phyloP scores from a whole-genome alignment of 2,329 filamentous ascomycete species.

The Fusarium ramigenum region DNA sequence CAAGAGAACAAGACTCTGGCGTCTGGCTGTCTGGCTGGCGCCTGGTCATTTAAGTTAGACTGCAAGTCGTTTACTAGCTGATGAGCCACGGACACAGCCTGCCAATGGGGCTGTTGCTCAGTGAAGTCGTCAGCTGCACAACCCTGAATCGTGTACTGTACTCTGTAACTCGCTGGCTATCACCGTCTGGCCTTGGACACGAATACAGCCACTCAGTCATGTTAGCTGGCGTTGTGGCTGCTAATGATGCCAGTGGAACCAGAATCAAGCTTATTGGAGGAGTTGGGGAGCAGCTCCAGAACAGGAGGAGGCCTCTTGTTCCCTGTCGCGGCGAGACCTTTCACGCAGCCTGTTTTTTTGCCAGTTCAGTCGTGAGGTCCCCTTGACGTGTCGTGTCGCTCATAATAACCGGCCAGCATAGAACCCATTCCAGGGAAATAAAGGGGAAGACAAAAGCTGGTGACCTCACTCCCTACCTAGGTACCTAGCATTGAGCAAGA shows the following conservation, averaged over 20 bases:
- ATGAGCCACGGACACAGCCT: background rate
- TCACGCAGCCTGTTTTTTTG: background rate
- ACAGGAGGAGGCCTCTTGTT: conserved; percentile 29
- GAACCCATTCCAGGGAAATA: conserved; percentile 22
- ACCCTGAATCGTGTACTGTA: conserved; percentile 8
- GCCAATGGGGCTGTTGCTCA: background rate
- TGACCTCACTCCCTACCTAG: conserved; percentile 19
- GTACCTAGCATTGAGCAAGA: background rate
- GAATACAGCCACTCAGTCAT: background rate
- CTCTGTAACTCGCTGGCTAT: background rate
- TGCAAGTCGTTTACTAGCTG: background rate
- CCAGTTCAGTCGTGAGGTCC: background rate
- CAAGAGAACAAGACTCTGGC: background rate
- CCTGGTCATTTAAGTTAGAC: background rate
- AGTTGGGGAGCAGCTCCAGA: background rate
- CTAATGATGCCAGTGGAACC: background rate
- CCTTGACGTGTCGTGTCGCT: conserved; percentile 28
- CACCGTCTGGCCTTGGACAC: background rate
- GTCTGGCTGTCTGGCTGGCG: background rate
- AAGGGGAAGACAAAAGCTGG: conserved; percentile 1
- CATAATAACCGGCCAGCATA: conserved; percentile 5
- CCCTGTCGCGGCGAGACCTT: background rate
- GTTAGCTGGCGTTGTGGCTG: conserved; percentile 1
- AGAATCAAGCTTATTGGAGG: conserved; percentile 22
- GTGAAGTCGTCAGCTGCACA: background rate